Evolutionary conservation across 2,329 filamentous ascomycete genomes (phyloP).

Genomic region (Penicillium griseofulvum): DNA sequence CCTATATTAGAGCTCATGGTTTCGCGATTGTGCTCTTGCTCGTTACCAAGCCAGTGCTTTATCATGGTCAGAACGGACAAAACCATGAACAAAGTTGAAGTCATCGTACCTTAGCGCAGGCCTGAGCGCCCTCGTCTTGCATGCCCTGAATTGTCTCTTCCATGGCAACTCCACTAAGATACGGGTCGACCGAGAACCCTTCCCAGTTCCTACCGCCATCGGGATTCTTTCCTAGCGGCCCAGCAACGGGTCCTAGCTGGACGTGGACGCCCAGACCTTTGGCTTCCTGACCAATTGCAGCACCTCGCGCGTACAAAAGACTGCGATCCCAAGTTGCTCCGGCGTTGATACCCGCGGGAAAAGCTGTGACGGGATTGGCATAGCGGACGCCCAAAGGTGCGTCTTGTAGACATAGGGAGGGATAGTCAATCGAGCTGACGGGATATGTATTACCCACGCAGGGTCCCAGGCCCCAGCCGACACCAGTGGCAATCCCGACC

Average conservation of each 20-base stretch:
- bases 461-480: conserved; percentile 29
- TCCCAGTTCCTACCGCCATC: conserved; percentile 36
- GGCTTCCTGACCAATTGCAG: conserved; percentile 54
- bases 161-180: conserved; percentile 44
- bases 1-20: conserved; percentile 57
- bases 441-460: conserved; percentile 35
- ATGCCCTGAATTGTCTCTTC: conserved; percentile 52
- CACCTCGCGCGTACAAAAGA: conserved; percentile 52
- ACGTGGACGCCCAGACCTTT: conserved; percentile 36
- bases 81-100: conserved; percentile 18
- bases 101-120: conserved; percentile 20
- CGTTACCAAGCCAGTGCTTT: conserved; percentile 61
- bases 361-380: conserved; percentile 45
- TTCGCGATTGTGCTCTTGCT: conserved; percentile 55
- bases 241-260: conserved; percentile 41
- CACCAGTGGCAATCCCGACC: conserved; percentile 29
- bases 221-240: conserved; percentile 41
- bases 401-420: conserved; percentile 35
- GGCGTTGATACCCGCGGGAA: conserved; percentile 43
- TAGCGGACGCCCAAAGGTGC: conserved; percentile 40
- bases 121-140: conserved; percentile 52
- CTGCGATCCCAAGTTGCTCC: conserved; percentile 54
- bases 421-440: conserved; percentile 28
- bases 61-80: conserved; percentile 55
- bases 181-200: conserved; percentile 46